phyloP scores from a whole-genome alignment of 768 basidiomycete genomes.

The Asterophora parasitica region DNA sequence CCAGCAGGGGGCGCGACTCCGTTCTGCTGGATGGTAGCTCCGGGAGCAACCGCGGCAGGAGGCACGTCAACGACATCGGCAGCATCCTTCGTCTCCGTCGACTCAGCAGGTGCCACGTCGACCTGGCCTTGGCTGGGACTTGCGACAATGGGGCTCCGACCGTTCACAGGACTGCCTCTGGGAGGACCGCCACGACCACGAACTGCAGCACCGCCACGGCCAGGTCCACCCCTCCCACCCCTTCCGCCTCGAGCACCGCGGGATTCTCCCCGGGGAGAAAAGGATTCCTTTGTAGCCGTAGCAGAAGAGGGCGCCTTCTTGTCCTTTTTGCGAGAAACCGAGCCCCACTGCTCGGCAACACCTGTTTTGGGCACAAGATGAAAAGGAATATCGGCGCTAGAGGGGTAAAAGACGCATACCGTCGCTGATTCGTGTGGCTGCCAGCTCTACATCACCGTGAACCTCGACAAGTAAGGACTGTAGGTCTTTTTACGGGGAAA shows the following conservation, averaged over 20 bases:
- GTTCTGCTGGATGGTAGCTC: conserved; percentile 24
- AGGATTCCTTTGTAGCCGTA: conserved; percentile 49
- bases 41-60: conserved; percentile 18
- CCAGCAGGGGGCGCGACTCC: conserved; percentile 22
- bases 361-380: conserved; percentile 39
- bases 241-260: conserved; percentile 60
- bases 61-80: conserved; percentile 20
- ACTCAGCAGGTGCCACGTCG: conserved; percentile 20
- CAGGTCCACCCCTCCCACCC: conserved; percentile 55
- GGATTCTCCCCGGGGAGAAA: conserved; percentile 45
- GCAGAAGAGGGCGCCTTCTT: conserved; percentile 53
- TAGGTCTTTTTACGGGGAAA: conserved; percentile 45
- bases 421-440: conserved; percentile 71
- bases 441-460: conserved; percentile 62
- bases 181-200: conserved; percentile 48
- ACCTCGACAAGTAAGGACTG: conserved; percentile 64
- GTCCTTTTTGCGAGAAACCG: conserved; percentile 84
- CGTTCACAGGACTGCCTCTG: conserved; percentile 37
- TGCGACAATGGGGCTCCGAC: conserved; percentile 32
- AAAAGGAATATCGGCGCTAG: conserved; percentile 9
- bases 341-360: conserved; percentile 73
- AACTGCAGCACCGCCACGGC: conserved; percentile 46
- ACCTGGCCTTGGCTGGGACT: conserved; percentile 25
- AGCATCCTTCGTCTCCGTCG: conserved; percentile 18
- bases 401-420: conserved; percentile 36